Percentiles rank a stretch among this genome's conserved stretches.
phyloP scores from a whole-genome alignment of 495 filamentous ascomycete genomes.

The Penicillium lividum region DNA sequence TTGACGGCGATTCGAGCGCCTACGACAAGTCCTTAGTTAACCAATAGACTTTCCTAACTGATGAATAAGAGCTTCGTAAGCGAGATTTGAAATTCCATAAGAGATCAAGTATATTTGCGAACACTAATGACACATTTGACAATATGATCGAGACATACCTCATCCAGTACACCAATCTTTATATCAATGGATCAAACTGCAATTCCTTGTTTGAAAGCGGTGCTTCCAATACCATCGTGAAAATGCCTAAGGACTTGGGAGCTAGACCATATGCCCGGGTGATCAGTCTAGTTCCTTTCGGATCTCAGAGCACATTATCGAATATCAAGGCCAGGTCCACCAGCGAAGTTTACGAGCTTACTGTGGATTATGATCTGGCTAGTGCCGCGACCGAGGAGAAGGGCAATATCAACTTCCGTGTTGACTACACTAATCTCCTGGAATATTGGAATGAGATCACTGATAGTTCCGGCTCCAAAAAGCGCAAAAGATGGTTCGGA shows the following conservation, averaged over 20 bases:
- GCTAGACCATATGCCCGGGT: constrained; percentile 8
- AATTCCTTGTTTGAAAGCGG: constrained; percentile 1
- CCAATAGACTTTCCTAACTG: constrained; percentile 6
- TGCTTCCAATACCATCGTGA: constrained; percentile 8
- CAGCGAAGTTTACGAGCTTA: neutral
- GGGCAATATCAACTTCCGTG: constrained; percentile 6
- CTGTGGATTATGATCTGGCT: constrained; percentile 5
- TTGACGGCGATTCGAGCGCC: constrained; percentile 1
- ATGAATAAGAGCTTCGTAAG: neutral
- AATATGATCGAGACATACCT: constrained; percentile 1
- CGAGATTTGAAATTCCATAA: neutral
- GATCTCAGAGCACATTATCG: neutral
- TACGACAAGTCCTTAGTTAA: constrained; percentile 8
- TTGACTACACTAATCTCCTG: constrained; percentile 10
- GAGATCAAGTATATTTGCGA: neutral
- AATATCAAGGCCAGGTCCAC: neutral
- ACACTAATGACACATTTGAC: constrained; percentile 9
- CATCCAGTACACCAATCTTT: constrained; percentile 2
- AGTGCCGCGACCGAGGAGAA: neutral
- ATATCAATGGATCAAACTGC: too few relatives aligned
- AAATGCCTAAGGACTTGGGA: constrained; percentile 8
- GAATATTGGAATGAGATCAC: constrained; percentile 8
- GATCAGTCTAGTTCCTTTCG: constrained; percentile 3
- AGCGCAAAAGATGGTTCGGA: constrained; percentile 11
- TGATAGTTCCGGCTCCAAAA: neutral